Conservation (phyloP, 208 protist genomes). For the Crithidia sp. region DNA sequence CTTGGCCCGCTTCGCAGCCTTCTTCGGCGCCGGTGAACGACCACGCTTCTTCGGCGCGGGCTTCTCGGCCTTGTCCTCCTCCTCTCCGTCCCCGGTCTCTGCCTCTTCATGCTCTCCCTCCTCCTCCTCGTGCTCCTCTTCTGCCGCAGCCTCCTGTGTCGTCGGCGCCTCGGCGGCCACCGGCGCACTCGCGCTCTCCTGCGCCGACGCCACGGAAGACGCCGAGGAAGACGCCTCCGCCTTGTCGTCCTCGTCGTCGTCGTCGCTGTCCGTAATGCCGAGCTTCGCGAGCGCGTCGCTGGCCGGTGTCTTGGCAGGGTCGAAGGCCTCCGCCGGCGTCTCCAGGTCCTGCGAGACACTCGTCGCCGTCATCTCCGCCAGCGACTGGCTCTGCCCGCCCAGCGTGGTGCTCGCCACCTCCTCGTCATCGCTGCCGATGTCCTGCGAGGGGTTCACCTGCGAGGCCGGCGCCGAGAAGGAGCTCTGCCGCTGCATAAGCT, state of each 20-base stretch:
- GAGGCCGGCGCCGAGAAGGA: slow-evolving; percentile 17
- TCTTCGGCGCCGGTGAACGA: slow-evolving; percentile 16
- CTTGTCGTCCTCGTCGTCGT: slow-evolving; percentile 18
- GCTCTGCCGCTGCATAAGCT: too few species aligned
- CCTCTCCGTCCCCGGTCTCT: slow-evolving; percentile 24
- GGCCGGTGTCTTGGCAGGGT: not conserved
- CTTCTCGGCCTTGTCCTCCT: slow-evolving; percentile 28
- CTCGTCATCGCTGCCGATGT: slow-evolving; percentile 39
- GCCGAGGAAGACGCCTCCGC: slow-evolving; percentile 33
- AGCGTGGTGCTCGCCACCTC: slow-evolving; percentile 10
- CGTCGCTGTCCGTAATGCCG: slow-evolving; percentile 45
- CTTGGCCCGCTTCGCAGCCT: slow-evolving; percentile 59
- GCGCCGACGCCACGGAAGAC: slow-evolving; percentile 11
- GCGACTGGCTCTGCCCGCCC: slow-evolving; percentile 2
- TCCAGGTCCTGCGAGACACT: slow-evolving; percentile 15
- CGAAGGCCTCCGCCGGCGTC: not conserved
- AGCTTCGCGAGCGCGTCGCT: slow-evolving; percentile 23
- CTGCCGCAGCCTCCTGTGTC: slow-evolving; percentile 15
- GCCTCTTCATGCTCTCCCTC: slow-evolving; percentile 22
- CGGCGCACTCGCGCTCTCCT: slow-evolving; percentile 7
- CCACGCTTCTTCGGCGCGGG: slow-evolving; percentile 35
- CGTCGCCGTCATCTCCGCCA: slow-evolving; percentile 3
- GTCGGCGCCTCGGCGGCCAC: not conserved
- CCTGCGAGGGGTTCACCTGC: slow-evolving; percentile 35
- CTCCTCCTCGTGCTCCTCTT: slow-evolving; percentile 24